Base-by-base conservation (phyloP, 805 yeast genomes). In the Candida takata region DNA sequence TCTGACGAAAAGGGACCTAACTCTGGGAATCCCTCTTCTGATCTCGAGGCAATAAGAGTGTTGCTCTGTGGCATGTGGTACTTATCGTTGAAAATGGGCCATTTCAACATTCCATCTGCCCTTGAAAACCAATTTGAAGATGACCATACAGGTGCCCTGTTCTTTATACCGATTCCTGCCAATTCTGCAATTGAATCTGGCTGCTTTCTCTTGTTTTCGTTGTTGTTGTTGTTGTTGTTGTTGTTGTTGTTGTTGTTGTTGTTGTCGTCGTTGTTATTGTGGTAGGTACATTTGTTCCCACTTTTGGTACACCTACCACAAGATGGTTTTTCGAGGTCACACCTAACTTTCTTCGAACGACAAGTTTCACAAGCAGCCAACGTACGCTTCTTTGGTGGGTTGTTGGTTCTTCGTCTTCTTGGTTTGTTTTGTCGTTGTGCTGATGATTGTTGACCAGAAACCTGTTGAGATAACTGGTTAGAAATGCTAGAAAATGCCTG, bases 301-400 rank as follows among this genome's bases (percentile, higher is more conserved):
- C 33, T 40, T 31, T 45, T 49, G 4, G 19, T 5, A 40, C 77
- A 71, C n/a, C 59, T 40, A 1, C 70, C 68, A 49, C 77, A 71
- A 1, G 54, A 47, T 1, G 76, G 76, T 33, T 56, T 61, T 8
- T 33, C 46, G 38, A 69, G 62, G 47, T 70, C 74, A 51, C 76
- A 71, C 38, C 67, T 69, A 41, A 69, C 65, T 51, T 69, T 71
- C 51, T 62, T 60, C 36, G 57, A 49, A 11, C 71, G 57, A 44
- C 75, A 70, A 15, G 57, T 52, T 12, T 54, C 48, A 42, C 73
- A 69, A 1, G 72, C 71, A 26, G 44, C 41, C 33, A 47, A 25
- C 4, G 47, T 45, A 10, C 54, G 31, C 35, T 39, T 44, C 16
- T 49, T 34, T 1, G 41, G 40, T 8, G 21, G 28, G 2, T 30